Base-by-base conservation (phyloP, 768 basidiomycete genomes). In the Termitomyces sp. region DNA sequence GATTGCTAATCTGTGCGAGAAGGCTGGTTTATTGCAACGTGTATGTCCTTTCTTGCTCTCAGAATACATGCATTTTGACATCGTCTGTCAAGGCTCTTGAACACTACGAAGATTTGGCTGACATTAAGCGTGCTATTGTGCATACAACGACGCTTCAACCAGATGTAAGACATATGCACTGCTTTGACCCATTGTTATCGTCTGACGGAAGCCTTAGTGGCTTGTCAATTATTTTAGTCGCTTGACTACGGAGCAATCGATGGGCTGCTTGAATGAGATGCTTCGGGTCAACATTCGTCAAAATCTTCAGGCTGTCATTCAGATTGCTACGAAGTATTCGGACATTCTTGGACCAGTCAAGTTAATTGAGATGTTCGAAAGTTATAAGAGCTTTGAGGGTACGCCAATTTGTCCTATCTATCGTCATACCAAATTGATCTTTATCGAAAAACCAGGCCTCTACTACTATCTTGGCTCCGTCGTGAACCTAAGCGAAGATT, bases 391-490 rank as follows among this genome's bases (percentile, higher is more conserved):
- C 57, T 98, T 93, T 62, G 97, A 99, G 70, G 97, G 94, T 84
- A 62, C 54, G 74, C 48, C 28, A 26, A 0, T 5, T 12, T 35
- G 49, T 50, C 5, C 38, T 28, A 12, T 50, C 35, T 17, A 19
- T 47, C 26, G n/a, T 15, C 14, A 17, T 5, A 15, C 37, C 30
- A 21, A 33, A n/a, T 3, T 52, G 23, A 31, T 11, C 54, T 11
- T 46, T 23, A 37, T 28, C 19, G 57, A 10, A 41, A 21, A 40
- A 19, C 43, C 42, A 90, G 88, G 91, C 70, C 84, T 99, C 26
- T 99, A 98, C 77, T 98, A 98, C 74, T 98, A 98, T 70, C 87
- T 99, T 45, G 97, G 97, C 28, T 96, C 96, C 10, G 82, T 99
- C 62, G 97, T 99, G 69, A 99, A 98, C 73, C 81, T 99, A 61